A percentile compares a stretch with the other conserved stretches of the same genome.
Conservation (phyloP, 495 filamentous ascomycete genomes). For the Melanomma pulvis-pyrius region DNA sequence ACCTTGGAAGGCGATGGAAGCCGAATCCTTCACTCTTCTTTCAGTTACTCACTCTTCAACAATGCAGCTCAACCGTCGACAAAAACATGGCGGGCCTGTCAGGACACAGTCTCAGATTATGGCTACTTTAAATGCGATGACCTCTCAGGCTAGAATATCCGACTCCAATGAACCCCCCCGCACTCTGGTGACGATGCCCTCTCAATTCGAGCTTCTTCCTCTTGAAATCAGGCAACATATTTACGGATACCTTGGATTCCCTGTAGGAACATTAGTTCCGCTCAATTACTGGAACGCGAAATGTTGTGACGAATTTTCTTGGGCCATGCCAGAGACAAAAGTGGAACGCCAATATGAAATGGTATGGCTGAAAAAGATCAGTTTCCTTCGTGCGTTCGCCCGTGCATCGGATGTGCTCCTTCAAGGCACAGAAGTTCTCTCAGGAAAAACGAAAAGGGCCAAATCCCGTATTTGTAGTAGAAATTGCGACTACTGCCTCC, state of each 20-base stretch:
- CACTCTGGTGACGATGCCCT: background rate
- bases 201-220: background rate
- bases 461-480: background rate
- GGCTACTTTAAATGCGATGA: background rate
- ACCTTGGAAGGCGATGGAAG: background rate
- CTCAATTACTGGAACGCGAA: background rate
- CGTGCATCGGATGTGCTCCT: background rate
- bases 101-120: background rate
- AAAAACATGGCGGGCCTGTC: background rate
- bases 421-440: background rate
- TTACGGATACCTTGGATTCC: constrained; percentile 3
- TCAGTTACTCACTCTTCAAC: too few species aligned
- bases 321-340: background rate
- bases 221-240: background rate
- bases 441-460: background rate
- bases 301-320: background rate
- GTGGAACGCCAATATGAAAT: background rate
- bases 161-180: background rate
- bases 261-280: background rate
- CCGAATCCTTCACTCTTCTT: background rate
- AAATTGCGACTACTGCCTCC: background rate
- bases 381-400: background rate
- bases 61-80: background rate
- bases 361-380: background rate
- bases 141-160: background rate